Evolutionary conservation across 768 basidiomycete species (phyloP).

Genomic region (Naganishia vaughanmartiniae): DNA sequence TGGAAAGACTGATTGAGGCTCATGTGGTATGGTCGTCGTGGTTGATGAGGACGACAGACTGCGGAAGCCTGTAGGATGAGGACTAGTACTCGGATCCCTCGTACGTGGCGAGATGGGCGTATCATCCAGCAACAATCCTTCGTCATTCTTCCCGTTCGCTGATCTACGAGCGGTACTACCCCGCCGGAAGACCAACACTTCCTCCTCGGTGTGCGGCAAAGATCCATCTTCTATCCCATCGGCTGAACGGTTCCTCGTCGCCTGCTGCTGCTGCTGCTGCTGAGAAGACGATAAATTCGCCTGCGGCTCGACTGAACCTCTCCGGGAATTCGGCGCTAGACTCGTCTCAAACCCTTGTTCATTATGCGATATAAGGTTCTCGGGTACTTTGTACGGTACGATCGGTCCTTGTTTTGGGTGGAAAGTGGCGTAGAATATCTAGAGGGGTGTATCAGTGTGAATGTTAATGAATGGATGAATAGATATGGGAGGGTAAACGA

Average conservation of each 20-base stretch:
- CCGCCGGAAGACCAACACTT: background rate
- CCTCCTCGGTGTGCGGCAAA: too few relatives aligned
- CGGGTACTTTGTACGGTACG: slow-evolving; percentile 90
- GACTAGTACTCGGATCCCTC: background rate
- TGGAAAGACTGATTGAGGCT: background rate
- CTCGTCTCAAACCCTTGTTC: background rate
- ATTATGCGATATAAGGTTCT: slow-evolving; percentile 67
- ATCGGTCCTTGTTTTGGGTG: slow-evolving; percentile 80
- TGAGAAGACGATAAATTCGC: background rate
- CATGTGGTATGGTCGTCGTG: background rate
- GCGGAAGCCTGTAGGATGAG: too few relatives aligned
- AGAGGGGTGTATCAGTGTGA: background rate
- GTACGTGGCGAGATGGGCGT: background rate
- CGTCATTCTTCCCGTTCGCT: slow-evolving; percentile 1
- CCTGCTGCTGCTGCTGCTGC: background rate
- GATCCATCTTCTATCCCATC: background rate
- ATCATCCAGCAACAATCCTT: background rate
- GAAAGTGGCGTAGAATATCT: slow-evolving; percentile 87
- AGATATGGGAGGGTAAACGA: background rate
- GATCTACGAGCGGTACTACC: background rate
- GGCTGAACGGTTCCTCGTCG: background rate
- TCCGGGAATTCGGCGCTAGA: background rate
- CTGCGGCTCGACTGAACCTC: background rate
- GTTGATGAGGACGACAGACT: background rate
- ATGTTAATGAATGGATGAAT: background rate